Base-by-base conservation (phyloP, 2,329 filamentous ascomycete species). In the Clathrospora elynae region DNA sequence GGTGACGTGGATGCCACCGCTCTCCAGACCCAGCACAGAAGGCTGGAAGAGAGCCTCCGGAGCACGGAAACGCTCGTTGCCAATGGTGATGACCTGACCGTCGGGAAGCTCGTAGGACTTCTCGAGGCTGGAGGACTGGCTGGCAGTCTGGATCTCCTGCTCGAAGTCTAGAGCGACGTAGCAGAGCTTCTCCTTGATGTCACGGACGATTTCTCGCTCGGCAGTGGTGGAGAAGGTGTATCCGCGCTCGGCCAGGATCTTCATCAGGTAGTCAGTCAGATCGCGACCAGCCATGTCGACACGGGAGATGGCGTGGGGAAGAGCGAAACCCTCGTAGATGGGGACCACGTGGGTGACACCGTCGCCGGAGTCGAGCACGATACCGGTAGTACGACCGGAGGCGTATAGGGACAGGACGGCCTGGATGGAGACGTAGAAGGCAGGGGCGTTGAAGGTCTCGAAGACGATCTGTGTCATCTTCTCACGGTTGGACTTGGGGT, bases 401-500 rank as follows among this genome's bases (percentile, higher is more conserved):
- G 93, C 93, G 82, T 99, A 99, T 76, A 99, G 88, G 59, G 93
- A 99, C 70, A 99, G 85, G 61, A 99, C 93, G 75, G 93, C 93
- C 85, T 97, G 92, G 78, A 99, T 99, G 72, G 93, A 97, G 82
- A 99, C 93, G 85, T 99, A 99, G 86, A 99, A 97, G 68, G 93
- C 93, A 66, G 93, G 93, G 70, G 93, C 92, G 83, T 99, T 97
- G 87, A 99, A 99, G 70, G 93, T 99, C 86, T 99, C 93, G 83
- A 99, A 99, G 76, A 99, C 91, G 64, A 99, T 99, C 83, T 99
- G 93, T 67, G 93, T 97, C 93, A 99, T 99, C 90, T 99, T 99
- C 85, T 99, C 93, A 86, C 93, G 89, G 85, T 99, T 99, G 82
- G 89, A 95, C 86, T 97, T 97, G 77, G 93, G 93, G 87, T 99